Conservation (phyloP, 371 early-diverging fungal genomes). For the Rhizopus sp. region DNA sequence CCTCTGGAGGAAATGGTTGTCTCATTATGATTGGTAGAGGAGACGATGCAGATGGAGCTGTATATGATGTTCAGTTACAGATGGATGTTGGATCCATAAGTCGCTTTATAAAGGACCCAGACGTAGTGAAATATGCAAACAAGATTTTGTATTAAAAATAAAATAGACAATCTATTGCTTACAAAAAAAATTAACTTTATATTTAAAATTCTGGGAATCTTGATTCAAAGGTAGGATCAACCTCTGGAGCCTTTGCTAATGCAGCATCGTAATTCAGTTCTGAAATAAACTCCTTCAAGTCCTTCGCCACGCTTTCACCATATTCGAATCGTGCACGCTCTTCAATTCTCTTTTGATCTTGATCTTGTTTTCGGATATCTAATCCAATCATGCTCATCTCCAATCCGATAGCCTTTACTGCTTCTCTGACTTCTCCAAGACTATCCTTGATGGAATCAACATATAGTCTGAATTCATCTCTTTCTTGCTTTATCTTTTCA, state of each 20-base stretch:
- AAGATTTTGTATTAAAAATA: constrained; percentile 25
- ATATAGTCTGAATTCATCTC: constrained; percentile 49
- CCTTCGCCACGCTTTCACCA: constrained; percentile 41
- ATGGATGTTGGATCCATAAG: constrained; percentile 42
- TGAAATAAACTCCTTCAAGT: constrained; percentile 45
- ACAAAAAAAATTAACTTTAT: constrained; percentile 1
- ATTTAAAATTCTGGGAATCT: constrained; percentile 49
- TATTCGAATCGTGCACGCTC: constrained; percentile 46
- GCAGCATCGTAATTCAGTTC: constrained; percentile 39
- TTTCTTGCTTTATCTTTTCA: constrained; percentile 52
- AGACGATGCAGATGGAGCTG: constrained; percentile 23
- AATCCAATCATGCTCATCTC: constrained; percentile 51
- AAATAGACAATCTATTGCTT: not conserved
- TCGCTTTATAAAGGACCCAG: constrained; percentile 40
- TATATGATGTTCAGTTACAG: constrained; percentile 44
- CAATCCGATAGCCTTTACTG: constrained; percentile 39
- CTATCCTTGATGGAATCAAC: constrained; percentile 42
- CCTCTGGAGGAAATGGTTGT: constrained; percentile 45
- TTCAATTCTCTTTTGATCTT: constrained; percentile 47
- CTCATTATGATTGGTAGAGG: constrained; percentile 37
- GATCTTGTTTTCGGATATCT: constrained; percentile 45
- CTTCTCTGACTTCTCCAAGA: constrained; percentile 37
- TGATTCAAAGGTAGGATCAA: constrained; percentile 50
- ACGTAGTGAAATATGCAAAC: constrained; percentile 35
- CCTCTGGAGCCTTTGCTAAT: constrained; percentile 48